phyloP scores from a whole-genome alignment of 2,329 filamentous ascomycete genomes.

The Fusarium annulatum region DNA sequence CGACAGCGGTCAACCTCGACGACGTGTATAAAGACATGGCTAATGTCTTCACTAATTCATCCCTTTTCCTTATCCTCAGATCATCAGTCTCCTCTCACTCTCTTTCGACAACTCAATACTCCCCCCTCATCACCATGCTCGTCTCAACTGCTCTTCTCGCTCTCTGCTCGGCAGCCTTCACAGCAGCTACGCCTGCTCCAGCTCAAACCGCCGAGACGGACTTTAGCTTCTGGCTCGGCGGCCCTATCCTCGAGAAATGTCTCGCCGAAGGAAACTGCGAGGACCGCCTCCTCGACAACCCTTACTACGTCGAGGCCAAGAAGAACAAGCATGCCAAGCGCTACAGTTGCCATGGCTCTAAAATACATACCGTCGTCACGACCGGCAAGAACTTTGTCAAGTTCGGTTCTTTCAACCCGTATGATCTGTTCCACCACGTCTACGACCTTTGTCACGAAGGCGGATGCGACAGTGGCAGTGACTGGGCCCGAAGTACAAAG shows the following conservation, averaged over 20 bases:
- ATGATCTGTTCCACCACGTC: neutral
- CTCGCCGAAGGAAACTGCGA: neutral
- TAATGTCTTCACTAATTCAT: rapidly evolving
- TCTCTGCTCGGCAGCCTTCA: neutral
- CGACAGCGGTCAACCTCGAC: neutral
- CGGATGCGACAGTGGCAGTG: neutral
- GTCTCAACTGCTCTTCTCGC: neutral
- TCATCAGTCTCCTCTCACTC: rapidly evolving
- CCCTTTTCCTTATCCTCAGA: neutral
- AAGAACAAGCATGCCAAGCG: neutral
- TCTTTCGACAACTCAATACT: neutral
- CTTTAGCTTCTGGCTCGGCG: neutral
- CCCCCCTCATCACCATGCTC: neutral
- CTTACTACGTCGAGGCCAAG: neutral
- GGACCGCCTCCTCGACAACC: neutral
- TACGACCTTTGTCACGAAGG: neutral
- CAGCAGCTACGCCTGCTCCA: neutral
- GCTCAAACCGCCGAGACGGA: neutral
- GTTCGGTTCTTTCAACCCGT: neutral
- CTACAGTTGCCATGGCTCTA: neutral
- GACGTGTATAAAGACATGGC: neutral
- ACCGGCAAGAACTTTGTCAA: neutral
- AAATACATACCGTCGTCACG: neutral
- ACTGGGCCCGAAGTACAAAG: neutral
- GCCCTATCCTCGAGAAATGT: neutral